Evolutionary conservation across 306 rosid genomes (phyloP).

Genomic region (Citrullus mucosospermus): DNA sequence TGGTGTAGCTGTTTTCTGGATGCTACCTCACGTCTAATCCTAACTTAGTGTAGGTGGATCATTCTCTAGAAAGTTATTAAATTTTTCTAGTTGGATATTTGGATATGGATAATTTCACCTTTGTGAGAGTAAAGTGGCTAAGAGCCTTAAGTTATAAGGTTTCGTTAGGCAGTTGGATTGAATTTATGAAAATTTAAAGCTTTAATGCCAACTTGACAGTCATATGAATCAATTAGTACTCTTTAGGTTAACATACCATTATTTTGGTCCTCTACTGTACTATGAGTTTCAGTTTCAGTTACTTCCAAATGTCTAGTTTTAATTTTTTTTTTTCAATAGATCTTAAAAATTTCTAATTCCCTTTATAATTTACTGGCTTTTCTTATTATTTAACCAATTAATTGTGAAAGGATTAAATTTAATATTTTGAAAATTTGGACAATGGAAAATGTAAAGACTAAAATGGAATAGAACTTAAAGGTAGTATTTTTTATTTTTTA

Average conservation of each 20-base stretch:
- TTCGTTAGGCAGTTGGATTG: neutral
- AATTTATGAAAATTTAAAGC: neutral
- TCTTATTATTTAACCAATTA: no score
- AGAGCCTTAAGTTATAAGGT: neutral
- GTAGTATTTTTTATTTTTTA: neutral
- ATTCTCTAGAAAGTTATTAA: neutral
- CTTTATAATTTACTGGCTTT: no score
- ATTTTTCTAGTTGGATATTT: conserved; percentile 1
- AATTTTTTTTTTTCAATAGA: no score
- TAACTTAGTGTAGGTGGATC: conserved; percentile 2
- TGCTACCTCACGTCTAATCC: conserved; percentile 4
- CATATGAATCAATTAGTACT: neutral
- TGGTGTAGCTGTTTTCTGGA: conserved; percentile 3
- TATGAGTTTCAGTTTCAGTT: no score
- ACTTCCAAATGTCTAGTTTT: no score
- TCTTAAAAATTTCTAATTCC: no score
- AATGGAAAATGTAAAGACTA: no score
- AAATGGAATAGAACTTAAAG: no score
- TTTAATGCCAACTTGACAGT: neutral
- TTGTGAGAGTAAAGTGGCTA: neutral
- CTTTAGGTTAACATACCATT: neutral
- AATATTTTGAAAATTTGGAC: no score
- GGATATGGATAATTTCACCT: neutral
- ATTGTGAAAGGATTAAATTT: no score
- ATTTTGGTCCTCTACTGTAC: no score